Evolutionary conservation across 2,329 filamentous ascomycete genomes (phyloP).

Genomic region (Fusarium odoratissimum): DNA sequence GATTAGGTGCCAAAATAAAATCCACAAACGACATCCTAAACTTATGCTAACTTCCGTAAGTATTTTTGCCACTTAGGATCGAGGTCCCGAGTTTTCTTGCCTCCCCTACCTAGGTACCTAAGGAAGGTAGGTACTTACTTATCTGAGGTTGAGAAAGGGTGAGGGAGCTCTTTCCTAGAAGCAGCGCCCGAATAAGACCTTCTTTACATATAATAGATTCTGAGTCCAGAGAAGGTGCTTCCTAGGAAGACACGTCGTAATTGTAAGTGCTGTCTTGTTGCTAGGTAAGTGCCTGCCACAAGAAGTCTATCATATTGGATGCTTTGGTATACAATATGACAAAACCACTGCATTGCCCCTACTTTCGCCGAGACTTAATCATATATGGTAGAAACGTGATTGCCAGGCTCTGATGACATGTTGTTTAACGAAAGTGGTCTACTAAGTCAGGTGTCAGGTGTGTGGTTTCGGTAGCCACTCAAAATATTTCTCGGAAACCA

Average conservation of each 20-base stretch:
- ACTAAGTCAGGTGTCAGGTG: not conserved
- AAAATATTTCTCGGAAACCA: not conserved
- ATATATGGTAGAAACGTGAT: too few relatives aligned
- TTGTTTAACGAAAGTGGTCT: not conserved
- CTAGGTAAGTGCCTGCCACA: not conserved
- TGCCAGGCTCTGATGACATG: too few relatives aligned
- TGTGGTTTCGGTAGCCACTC: not conserved
- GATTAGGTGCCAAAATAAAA: too few relatives aligned
- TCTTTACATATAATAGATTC: not conserved
- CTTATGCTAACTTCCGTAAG: too few relatives aligned
- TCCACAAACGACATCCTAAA: too few relatives aligned
- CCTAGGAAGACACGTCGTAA: not conserved
- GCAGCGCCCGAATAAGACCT: not conserved
- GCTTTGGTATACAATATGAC: too few relatives aligned
- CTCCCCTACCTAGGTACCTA: too few relatives aligned
- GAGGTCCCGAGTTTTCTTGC: too few relatives aligned
- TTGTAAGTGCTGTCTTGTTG: not conserved
- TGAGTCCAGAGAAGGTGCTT: not conserved
- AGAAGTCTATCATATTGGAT: not conserved
- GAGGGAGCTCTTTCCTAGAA: not conserved
- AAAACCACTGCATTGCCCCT: too few relatives aligned
- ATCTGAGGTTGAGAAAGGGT: not conserved
- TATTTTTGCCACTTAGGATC: too few relatives aligned
- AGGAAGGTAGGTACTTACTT: too few relatives aligned
- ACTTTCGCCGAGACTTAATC: too few relatives aligned